A percentile compares a stretch with the other conserved stretches of the same genome.
phyloP scores from a whole-genome alignment of 208 protist species.

The Trypanosoma cruzi region DNA sequence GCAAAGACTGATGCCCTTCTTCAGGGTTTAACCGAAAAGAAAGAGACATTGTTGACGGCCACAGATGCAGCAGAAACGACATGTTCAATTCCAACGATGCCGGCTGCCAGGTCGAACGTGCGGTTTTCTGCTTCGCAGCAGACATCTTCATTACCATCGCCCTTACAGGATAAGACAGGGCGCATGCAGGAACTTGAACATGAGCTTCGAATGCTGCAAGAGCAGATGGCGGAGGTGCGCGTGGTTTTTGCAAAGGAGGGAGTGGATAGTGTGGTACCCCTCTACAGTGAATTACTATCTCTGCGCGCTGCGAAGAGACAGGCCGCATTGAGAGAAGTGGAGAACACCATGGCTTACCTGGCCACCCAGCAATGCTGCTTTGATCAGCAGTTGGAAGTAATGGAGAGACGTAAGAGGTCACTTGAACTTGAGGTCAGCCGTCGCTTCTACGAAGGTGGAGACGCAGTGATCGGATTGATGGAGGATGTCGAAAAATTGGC shows the following conservation, averaged over 20 bases:
- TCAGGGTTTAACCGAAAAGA: background rate
- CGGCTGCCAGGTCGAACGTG: background rate
- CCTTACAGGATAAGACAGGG: background rate
- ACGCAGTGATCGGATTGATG: background rate
- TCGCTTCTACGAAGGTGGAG: conserved; percentile 7
- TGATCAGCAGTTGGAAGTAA: conserved; percentile 2
- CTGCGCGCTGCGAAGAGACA: conserved; percentile 36
- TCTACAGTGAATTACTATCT: conserved; percentile 58
- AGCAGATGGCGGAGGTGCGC: conserved; percentile 39
- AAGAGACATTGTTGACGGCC: background rate
- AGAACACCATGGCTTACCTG: conserved; percentile 26
- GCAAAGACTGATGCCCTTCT: conserved; percentile 12
- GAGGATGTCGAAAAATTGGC: conserved; percentile 25
- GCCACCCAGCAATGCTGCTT: conserved; percentile 23
- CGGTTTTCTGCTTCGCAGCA: background rate
- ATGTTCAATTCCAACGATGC: background rate
- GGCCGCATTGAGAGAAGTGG: conserved; percentile 10
- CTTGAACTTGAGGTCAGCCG: conserved; percentile 8
- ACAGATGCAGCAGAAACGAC: background rate
- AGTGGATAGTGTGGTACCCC: conserved; percentile 35
- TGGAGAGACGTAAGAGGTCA: conserved; percentile 6
- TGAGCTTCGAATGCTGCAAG: conserved; percentile 18
- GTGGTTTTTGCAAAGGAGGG: conserved; percentile 47
- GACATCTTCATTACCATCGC: background rate
- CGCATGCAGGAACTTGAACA: conserved; percentile 13